Percentiles rank a stretch among this genome's conserved stretches.
Evolutionary conservation across 176 grass and related monocot species (phyloP).

Genomic region (Musa itinerans): DNA sequence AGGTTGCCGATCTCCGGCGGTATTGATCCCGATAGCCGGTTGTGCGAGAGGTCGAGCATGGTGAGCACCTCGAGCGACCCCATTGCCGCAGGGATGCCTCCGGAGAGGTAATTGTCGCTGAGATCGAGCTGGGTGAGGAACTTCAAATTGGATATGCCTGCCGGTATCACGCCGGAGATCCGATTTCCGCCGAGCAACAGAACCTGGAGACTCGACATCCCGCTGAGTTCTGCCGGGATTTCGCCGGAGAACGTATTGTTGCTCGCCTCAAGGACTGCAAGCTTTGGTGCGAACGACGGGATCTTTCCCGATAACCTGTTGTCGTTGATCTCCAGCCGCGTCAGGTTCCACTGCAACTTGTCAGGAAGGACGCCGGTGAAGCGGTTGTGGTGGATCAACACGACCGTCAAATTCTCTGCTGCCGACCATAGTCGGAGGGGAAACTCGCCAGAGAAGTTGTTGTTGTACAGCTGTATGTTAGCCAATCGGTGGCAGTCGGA

Average conservation of each 20-base stretch:
- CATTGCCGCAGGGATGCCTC: slow-evolving; percentile 16
- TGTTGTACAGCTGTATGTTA: slow-evolving; percentile 55
- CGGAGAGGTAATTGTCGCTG: slow-evolving; percentile 21
- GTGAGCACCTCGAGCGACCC: not conserved
- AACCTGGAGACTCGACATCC: slow-evolving; percentile 34
- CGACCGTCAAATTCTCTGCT: slow-evolving; percentile 12
- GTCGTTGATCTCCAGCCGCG: slow-evolving; percentile 45
- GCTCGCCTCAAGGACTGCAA: slow-evolving; percentile 34
- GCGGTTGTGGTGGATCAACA: slow-evolving; percentile 54
- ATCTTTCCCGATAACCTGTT: slow-evolving; percentile 53
- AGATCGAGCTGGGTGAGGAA: slow-evolving; percentile 20
- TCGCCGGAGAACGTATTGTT: slow-evolving; percentile 51
- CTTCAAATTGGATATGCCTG: not conserved
- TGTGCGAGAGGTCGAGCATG: slow-evolving; percentile 25
- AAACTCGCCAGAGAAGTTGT: slow-evolving; percentile 45
- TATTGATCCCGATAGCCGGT: slow-evolving; percentile 24
- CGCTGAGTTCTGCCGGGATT: slow-evolving; percentile 23
- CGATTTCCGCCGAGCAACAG: slow-evolving; percentile 17
- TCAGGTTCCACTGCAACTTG: slow-evolving; percentile 19
- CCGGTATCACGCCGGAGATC: slow-evolving; percentile 21
- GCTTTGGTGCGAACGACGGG: slow-evolving; percentile 1
- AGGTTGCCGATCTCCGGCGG: slow-evolving; percentile 3
- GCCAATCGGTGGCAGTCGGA: slow-evolving; percentile 16
- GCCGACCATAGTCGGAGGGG: slow-evolving; percentile 39
- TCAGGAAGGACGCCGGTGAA: slow-evolving; percentile 46